Base-by-base conservation (phyloP, 768 basidiomycete species). In the Phylloporus sp. region DNA sequence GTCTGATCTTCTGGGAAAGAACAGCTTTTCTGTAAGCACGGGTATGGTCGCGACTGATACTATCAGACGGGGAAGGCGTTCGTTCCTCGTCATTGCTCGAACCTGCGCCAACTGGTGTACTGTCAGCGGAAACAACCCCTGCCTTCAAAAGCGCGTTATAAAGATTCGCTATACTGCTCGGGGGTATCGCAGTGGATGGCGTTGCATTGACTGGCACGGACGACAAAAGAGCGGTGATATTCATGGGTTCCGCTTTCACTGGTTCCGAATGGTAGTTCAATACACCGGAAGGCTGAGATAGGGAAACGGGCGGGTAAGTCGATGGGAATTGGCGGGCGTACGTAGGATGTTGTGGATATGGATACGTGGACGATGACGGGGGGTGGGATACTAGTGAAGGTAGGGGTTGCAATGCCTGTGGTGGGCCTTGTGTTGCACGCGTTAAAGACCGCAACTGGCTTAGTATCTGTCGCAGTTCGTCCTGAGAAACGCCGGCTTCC, bases 401-500 rank as follows among this genome's bases (percentile, higher is more conserved):
- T 8, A 71, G 60, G 4, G 70, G 58, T 2, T 70, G 62, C 23
- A 31, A 17, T 15, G 49, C 32, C n/a, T 76, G 68, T 14, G 35
- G 67, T 18, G 67, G 62, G 21, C 71, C 59, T 48, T 60, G 61
- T 6, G 58, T 36, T 26, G 69, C 64, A 44, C 81, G 78, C 13
- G 78, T 74, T 17, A 89, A 66, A 35, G 76, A 71, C 31, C 86
- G 82, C 13, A 92, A 63, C 59, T 89, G 87, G 23, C 68, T 59
- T 2, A 89, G 71, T 43, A 92, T 91, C 58, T 89, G 86, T 31
- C 76, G 76, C 27, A 92, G 71, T 58, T 92, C 88, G 26, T 79
- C 78, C 65, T 86, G 85, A 3, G 86, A 86, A 26, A 92, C 87
- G 7, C 86, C 86, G 10, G 80, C 77, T 56, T 89, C 85, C 4